A percentile compares a stretch with the other conserved stretches of the same genome.
Conservation (phyloP, 768 basidiomycete species). For the Psilocybe cyanescens region DNA sequence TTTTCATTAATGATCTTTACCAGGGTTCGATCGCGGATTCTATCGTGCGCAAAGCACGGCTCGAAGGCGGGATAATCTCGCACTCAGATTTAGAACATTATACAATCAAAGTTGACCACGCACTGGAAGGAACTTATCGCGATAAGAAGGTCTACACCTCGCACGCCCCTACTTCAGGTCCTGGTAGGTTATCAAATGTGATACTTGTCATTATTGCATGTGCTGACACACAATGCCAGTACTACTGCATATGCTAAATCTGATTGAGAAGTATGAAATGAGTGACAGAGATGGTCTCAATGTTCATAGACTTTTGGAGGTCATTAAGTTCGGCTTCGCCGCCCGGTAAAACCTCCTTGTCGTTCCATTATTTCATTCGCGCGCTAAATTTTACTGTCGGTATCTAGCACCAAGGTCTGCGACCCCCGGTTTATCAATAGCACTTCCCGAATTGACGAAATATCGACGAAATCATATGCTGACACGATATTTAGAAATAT, state of each 20-base stretch:
- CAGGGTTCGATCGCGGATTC: conserved; percentile 84
- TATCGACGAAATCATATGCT: conserved; percentile 73
- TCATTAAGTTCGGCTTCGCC: conserved; percentile 74
- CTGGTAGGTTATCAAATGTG: conserved; percentile 41
- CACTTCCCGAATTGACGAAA: conserved; percentile 57
- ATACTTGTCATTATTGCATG: background rate
- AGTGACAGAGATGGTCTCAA: conserved; percentile 63
- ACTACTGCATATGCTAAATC: conserved; percentile 90
- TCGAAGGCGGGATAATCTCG: conserved; percentile 81
- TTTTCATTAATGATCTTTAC: conserved; percentile 11
- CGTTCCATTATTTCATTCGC: background rate
- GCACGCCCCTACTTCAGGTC: conserved; percentile 85
- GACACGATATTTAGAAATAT: conserved; percentile 64
- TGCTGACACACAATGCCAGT: conserved; percentile 38
- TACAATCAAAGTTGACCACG: conserved; percentile 65
- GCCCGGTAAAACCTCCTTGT: conserved; percentile 36
- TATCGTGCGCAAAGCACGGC: conserved; percentile 69
- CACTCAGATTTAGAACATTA: conserved; percentile 77
- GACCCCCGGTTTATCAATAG: conserved; percentile 76
- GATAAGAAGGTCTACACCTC: conserved; percentile 84
- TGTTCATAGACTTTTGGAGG: conserved; percentile 82
- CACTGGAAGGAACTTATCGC: conserved; percentile 78
- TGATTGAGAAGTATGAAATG: conserved; percentile 75
- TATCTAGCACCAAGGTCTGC: conserved; percentile 73
- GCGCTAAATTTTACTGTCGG: background rate